Evolutionary conservation across 2,329 filamentous ascomycete species (phyloP), one percentile per base, ranked within the genome.

Genomic region (Pestalotiopsis fici): DNA sequence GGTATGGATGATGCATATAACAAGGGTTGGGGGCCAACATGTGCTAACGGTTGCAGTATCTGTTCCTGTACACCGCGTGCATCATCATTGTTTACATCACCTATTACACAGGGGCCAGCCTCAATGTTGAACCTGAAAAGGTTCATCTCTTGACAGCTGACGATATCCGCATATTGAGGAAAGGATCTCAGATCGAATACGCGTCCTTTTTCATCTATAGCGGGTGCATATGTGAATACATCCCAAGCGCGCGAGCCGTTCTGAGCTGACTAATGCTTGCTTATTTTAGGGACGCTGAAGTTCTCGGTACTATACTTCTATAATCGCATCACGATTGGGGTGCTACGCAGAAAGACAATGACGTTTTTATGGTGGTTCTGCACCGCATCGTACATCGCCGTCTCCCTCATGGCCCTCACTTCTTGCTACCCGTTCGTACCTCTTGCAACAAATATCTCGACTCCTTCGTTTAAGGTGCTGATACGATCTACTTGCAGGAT

Each of bases 221-320:
- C 3, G 74, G 68, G 2, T 71, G 70, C 27, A 75, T 76, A 27
- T 76, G 74, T 75, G 65, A 23, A 70, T 12, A 18, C 39, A 1
- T 39, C 1, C 37, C 18, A 13, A 1, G 11, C 9, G 64, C 37
- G 11, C 35, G 12, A 2, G n/a, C 25, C 4, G 18, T 23, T 0
- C 50, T 23, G 21, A 23, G 12, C 57, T 71, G 9, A 69, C 3
- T 1, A 12, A 2, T 25, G 7, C 28, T 3, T 6, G 11, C 1
- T 6, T 21, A 7, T 50, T n/a, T 12, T 25, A 75, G 74, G 74
- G 74, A 66, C 70, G 3, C 28, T 76, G 6, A 76, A 76, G 66
- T 74, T 75, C 50, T 71, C 69, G 6, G 72, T 75, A 0, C 64
- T 76, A 3, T 74, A 72, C 67, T 76, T 76, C 62, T 76, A 75